Evolutionary conservation across 768 basidiomycete genomes (phyloP).

Genomic region (Hemileccinum impolitum): DNA sequence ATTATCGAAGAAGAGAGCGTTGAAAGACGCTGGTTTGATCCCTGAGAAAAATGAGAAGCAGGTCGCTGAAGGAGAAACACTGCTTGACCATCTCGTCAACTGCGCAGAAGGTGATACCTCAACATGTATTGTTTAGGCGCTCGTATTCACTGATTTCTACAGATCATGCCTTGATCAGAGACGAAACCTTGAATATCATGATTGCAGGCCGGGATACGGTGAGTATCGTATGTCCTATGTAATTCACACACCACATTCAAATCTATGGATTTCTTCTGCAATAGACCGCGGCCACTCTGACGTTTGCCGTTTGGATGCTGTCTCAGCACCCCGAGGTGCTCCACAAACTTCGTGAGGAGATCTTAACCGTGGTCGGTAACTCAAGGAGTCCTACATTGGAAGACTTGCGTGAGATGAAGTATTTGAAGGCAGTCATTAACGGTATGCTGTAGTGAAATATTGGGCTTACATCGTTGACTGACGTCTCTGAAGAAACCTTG

Average conservation of each 20-base stretch:
- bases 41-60: constrained; percentile 5
- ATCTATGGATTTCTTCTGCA: not conserved
- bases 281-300: constrained; percentile 31
- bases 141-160: not conserved
- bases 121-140: not conserved
- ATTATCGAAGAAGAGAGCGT: constrained; percentile 35
- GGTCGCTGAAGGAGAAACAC: constrained; percentile 24
- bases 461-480: not conserved
- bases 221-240: not conserved
- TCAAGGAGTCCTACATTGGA: constrained; percentile 29
- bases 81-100: constrained; percentile 30
- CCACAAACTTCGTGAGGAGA: constrained; percentile 30
- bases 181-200: constrained; percentile 37
- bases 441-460: constrained; percentile 13
- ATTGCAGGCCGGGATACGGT: constrained; percentile 37
- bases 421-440: constrained; percentile 38
- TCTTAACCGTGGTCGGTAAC: constrained; percentile 25
- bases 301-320: constrained; percentile 42
- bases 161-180: constrained; percentile 33
- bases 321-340: constrained; percentile 34
- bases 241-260: not conserved
- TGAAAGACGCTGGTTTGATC: constrained; percentile 20
- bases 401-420: constrained; percentile 38
- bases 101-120: constrained; percentile 24
- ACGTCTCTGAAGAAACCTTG: constrained; percentile 26